Percentiles rank a stretch among this genome's conserved stretches.
Conservation (phyloP, 1,284 basidiomycete genomes). For the Takashimella tepidaria region DNA sequence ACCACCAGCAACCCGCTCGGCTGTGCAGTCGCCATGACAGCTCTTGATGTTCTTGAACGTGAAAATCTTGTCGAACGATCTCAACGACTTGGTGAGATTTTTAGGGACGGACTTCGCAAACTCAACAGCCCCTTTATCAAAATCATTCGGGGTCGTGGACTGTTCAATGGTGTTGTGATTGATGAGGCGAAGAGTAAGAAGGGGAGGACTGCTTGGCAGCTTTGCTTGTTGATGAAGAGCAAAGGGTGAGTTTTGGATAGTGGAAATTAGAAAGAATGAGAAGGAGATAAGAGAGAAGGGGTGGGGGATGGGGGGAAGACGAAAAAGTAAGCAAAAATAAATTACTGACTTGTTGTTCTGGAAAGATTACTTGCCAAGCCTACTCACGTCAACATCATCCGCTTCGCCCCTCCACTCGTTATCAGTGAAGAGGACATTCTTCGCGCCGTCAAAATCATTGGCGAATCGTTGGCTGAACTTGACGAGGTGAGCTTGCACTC, state of each 20-base stretch:
- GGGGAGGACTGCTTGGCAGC: slow-evolving; percentile 87
- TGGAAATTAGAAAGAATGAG: too few species aligned
- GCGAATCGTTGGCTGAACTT: slow-evolving; percentile 69
- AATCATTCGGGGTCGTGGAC: slow-evolving; percentile 73
- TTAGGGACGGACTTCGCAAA: slow-evolving; percentile 63
- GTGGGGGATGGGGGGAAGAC: too few species aligned
- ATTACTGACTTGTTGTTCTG: too few species aligned
- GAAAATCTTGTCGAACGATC: slow-evolving; percentile 80
- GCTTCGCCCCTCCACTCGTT: slow-evolving; percentile 91
- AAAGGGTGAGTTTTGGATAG: slow-evolving; percentile 68
- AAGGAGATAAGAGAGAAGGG: too few species aligned
- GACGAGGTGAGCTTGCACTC: slow-evolving; percentile 54
- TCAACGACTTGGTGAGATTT: slow-evolving; percentile 68
- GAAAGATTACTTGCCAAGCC: slow-evolving; percentile 70
- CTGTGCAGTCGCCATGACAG: slow-evolving; percentile 88
- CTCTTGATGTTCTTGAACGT: slow-evolving; percentile 78
- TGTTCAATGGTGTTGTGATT: slow-evolving; percentile 92
- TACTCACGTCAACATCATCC: slow-evolving; percentile 72
- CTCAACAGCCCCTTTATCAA: slow-evolving; percentile 67
- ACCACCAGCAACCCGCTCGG: slow-evolving; percentile 80
- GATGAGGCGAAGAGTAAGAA: slow-evolving; percentile 71
- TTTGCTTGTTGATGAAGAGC: slow-evolving; percentile 87
- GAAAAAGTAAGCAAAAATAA: too few species aligned
- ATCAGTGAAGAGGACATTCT: slow-evolving; percentile 79
- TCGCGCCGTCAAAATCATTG: slow-evolving; percentile 71